Conservation (phyloP, 2,329 filamentous ascomycete species). For the Ceratocystiopsis minuta region DNA sequence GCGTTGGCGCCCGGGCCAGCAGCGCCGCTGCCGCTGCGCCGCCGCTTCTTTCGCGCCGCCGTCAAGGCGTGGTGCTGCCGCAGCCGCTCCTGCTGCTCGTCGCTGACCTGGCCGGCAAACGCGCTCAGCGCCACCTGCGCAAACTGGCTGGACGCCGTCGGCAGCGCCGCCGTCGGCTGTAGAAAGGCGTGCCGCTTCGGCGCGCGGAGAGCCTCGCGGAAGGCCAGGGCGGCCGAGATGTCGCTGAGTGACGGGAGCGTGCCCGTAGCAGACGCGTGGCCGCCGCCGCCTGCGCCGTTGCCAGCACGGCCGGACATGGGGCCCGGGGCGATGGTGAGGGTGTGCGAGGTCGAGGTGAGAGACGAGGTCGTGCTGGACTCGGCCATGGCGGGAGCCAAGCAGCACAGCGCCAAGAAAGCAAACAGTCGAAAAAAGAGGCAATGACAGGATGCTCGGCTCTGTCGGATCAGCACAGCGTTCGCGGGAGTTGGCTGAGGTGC, state of each 20-base stretch:
- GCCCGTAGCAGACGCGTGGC: constrained; percentile 10
- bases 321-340: constrained; percentile 13
- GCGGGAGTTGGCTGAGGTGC: too few relatives aligned
- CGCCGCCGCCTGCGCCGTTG: too few relatives aligned
- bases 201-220: constrained; percentile 41
- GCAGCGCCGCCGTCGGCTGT: constrained; percentile 49
- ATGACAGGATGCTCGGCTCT: too few relatives aligned
- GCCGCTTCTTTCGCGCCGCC: constrained; percentile 51
- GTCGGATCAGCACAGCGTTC: too few relatives aligned
- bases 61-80: constrained; percentile 26
- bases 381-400: constrained; percentile 11
- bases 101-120: constrained; percentile 55
- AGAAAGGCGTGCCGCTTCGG: constrained; percentile 56
- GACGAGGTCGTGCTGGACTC: constrained; percentile 31
- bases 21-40: constrained; percentile 29
- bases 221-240: constrained; percentile 24
- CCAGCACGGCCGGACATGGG: background rate
- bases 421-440: too few relatives aligned
- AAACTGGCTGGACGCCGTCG: constrained; percentile 51
- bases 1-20: too few relatives aligned
- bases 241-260: constrained; percentile 9
- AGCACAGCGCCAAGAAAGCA: too few relatives aligned
- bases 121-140: constrained; percentile 69
- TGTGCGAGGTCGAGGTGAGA: constrained; percentile 46
- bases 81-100: constrained; percentile 51